Conservation (phyloP, 1,284 basidiomycete species). For the Leccinum fuscescens region DNA sequence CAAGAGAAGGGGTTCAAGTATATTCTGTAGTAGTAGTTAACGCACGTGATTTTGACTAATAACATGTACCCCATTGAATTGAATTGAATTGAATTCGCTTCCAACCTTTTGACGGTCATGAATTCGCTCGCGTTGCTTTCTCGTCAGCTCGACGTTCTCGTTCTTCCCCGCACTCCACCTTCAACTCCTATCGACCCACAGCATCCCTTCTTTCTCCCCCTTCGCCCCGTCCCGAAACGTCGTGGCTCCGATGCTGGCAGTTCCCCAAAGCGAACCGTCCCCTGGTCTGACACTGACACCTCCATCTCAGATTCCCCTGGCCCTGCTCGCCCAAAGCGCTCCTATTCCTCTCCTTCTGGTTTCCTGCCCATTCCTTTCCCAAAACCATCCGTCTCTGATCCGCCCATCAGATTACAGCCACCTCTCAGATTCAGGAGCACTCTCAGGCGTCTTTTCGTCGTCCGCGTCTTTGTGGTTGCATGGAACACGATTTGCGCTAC, state of each 20-base stretch:
- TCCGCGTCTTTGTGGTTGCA: slow-evolving; percentile 49
- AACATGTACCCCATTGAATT: background rate
- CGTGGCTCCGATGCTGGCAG: slow-evolving; percentile 34
- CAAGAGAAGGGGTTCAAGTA: slow-evolving; percentile 17
- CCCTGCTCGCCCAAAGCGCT: slow-evolving; percentile 42
- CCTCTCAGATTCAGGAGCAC: slow-evolving; percentile 33
- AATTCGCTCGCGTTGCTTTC: slow-evolving; percentile 71
- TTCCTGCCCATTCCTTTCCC: slow-evolving; percentile 32
- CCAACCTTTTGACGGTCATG: slow-evolving; percentile 39
- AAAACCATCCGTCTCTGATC: slow-evolving; percentile 29
- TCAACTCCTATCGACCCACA: slow-evolving; percentile 46
- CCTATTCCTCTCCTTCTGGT: slow-evolving; percentile 37
- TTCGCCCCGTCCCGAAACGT: slow-evolving; percentile 14
- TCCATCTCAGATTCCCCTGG: slow-evolving; percentile 33
- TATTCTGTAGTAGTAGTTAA: slow-evolving; percentile 33
- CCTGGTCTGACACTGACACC: slow-evolving; percentile 57
- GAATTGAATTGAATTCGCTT: background rate
- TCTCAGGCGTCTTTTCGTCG: slow-evolving; percentile 49
- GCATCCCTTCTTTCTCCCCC: slow-evolving; percentile 15
- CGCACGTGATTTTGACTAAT: background rate
- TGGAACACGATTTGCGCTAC: slow-evolving; percentile 53
- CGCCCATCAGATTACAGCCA: slow-evolving; percentile 27
- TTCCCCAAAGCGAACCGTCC: slow-evolving; percentile 46
- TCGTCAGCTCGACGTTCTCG: slow-evolving; percentile 64
- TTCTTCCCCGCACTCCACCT: slow-evolving; percentile 47